Base-by-base conservation (phyloP, 2,329 filamentous ascomycete species). In the Neobulgaria alba region DNA sequence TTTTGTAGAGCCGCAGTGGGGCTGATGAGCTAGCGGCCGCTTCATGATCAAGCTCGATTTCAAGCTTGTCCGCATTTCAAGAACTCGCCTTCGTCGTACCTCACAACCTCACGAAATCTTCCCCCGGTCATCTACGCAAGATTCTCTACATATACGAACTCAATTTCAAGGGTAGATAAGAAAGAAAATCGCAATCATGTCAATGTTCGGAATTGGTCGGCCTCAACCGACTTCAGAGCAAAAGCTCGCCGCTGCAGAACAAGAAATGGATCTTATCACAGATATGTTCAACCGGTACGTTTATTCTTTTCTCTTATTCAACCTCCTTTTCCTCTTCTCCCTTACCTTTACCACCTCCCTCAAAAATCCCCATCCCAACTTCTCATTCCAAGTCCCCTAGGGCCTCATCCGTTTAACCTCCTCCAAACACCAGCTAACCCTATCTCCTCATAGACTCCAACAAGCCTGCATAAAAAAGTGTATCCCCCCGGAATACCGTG, bases 241-340 rank as follows among this genome's bases (percentile, higher is more conserved):
- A 74, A 98, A 96, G 77, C 92, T 98, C 64, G 85, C 86, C 58
- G 85, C 87, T 58, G 89, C 93, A 57, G 90, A 98, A 72, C 83
- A 87, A 54, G 93, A 98, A 72, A 87, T 96, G 67, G 92, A 95
- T 68, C 89, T 96, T 73, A 80, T 95, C 56, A 86, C 88, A 48
- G 89, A 95, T 66, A 95, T 96, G 82, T 94, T 95, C 75, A 90
- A 88, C 71, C 85, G 92, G 92, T 96, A 77, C 47, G 65, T 50
- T 38, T 35, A 20, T 20, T 20, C 10, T 20, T 16, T 35, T 35
- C 17, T 33, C 31, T 17, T 17, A 26, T 31, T 23, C 33, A 26
- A 40, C 36, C 35, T 18, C 33, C 23, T 21, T 36, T 29, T 42
- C 30, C 38, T 16, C 19, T 36, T 41, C n/a, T 12, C n/a, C n/a